Conservation (phyloP, 345 rosid species). For the Luvunga scandens region DNA sequence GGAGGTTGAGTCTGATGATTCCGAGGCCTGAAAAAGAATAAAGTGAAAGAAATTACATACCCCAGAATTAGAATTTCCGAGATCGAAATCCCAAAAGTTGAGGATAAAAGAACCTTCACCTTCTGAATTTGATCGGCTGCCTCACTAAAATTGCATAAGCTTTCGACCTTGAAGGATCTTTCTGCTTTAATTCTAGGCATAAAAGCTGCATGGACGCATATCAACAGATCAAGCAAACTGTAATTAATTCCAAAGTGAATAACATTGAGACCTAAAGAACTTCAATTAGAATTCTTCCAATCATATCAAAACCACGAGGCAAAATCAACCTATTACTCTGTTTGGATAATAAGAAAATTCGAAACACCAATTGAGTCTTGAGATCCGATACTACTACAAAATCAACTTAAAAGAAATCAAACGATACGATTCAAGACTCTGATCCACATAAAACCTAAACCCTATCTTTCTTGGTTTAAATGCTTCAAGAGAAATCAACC, state of each 20-base stretch:
- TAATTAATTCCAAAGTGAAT: not conserved
- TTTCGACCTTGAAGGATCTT: constrained; percentile 65
- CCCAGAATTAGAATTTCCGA: not conserved
- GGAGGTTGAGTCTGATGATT: constrained; percentile 33
- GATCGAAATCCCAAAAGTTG: not conserved
- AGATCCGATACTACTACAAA: not conserved
- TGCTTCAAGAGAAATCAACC: not conserved
- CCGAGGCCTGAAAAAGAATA: constrained; percentile 36
- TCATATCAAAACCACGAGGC: not conserved
- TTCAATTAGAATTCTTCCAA: not conserved
- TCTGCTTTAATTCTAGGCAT: constrained; percentile 77
- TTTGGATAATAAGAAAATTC: not conserved
- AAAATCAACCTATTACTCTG: not conserved
- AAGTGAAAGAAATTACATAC: not conserved
- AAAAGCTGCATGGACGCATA: constrained; percentile 53
- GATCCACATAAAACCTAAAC: no score
- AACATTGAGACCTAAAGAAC: not conserved
- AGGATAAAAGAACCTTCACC: constrained; percentile 33
- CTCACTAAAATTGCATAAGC: constrained; percentile 75
- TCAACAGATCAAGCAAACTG: not conserved
- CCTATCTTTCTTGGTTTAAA: no score
- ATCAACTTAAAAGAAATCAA: not conserved
- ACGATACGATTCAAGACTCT: not conserved
- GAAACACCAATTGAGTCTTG: not conserved
- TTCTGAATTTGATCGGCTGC: constrained; percentile 56